A percentile compares a stretch with the other conserved stretches of the same genome.
These are phyloP conservation scores for Colletotrichum incanum DNA, from an alignment of 2,329 filamentous ascomycete species.

Conservation along the genomic window DNA sequence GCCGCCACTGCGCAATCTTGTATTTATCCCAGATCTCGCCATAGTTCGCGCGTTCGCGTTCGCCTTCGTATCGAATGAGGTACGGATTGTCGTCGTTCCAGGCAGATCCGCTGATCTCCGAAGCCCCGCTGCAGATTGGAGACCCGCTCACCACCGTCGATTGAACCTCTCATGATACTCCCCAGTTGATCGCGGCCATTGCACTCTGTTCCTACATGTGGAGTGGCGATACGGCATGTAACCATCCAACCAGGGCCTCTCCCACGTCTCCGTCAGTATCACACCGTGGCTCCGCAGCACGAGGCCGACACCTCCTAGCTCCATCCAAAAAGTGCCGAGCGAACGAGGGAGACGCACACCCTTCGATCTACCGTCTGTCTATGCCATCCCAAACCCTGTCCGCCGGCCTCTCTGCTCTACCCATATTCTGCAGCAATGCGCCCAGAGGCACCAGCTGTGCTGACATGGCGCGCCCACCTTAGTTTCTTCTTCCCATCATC, in stretches of 20 bases:
- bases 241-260: slow-evolving; percentile 15
- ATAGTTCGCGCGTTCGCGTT: slow-evolving; percentile 13
- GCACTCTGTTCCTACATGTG: background rate
- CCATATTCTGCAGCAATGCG: slow-evolving; percentile 8
- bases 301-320: slow-evolving; percentile 16
- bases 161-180: background rate
- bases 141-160: slow-evolving; percentile 5
- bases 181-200: background rate
- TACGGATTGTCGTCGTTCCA: slow-evolving; percentile 15
- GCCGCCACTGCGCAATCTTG: slow-evolving; percentile 13
- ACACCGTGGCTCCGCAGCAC: slow-evolving; percentile 17
- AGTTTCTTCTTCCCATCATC: slow-evolving; percentile 4
- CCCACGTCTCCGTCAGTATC: slow-evolving; percentile 14
- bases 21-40: slow-evolving; percentile 19
- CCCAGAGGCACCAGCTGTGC: slow-evolving; percentile 15
- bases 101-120: slow-evolving; percentile 40
- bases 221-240: slow-evolving; percentile 33
- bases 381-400: slow-evolving; percentile 23
- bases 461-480: slow-evolving; percentile 12
- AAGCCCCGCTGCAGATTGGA: slow-evolving; percentile 15
- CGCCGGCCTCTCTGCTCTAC: background rate
- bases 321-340: slow-evolving; percentile 31
- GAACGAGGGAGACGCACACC: slow-evolving; percentile 3
- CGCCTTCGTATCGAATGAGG: slow-evolving; percentile 4
- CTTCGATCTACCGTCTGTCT: background rate